Evolutionary conservation across 257 asterid genomes (phyloP).

Genomic region (Penstemon davidsonii): DNA sequence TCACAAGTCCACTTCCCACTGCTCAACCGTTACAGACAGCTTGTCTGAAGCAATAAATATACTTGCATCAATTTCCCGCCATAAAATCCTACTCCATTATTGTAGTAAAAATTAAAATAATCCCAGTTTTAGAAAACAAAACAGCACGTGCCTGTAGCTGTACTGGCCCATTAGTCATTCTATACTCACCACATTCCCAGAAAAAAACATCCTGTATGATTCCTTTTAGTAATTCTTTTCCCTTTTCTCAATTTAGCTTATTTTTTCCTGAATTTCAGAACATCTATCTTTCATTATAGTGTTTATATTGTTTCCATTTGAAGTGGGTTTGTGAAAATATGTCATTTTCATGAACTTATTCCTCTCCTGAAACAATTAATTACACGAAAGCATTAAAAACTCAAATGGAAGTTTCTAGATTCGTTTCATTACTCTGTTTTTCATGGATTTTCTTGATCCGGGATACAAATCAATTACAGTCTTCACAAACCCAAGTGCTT

Average conservation of each 20-base stretch:
- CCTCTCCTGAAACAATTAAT: slow-evolving; percentile 15
- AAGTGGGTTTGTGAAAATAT: slow-evolving; percentile 21
- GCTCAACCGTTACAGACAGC: background rate
- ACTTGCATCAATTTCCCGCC: background rate
- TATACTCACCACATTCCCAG: slow-evolving; percentile 30
- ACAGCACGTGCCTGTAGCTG: slow-evolving; percentile 30
- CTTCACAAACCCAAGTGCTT: slow-evolving; percentile 61
- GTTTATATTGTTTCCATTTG: slow-evolving; percentile 8
- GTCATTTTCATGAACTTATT: slow-evolving; percentile 20
- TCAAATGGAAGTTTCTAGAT: slow-evolving; percentile 36
- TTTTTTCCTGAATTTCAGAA: background rate
- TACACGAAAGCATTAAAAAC: background rate
- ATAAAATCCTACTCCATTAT: slow-evolving; percentile 26
- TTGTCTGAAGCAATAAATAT: background rate
- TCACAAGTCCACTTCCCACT: background rate
- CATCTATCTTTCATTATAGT: background rate
- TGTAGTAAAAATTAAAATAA: background rate
- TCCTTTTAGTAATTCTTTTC: background rate
- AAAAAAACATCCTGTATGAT: slow-evolving; percentile 19
- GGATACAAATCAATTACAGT: slow-evolving; percentile 46
- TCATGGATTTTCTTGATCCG: slow-evolving; percentile 45
- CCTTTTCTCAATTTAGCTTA: background rate
- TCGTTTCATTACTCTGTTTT: slow-evolving; percentile 29
- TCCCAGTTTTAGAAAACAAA: slow-evolving; percentile 33
- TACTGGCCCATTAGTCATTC: background rate